Conservation (phyloP, 2,329 filamentous ascomycete genomes). For the Fusarium sp. region DNA sequence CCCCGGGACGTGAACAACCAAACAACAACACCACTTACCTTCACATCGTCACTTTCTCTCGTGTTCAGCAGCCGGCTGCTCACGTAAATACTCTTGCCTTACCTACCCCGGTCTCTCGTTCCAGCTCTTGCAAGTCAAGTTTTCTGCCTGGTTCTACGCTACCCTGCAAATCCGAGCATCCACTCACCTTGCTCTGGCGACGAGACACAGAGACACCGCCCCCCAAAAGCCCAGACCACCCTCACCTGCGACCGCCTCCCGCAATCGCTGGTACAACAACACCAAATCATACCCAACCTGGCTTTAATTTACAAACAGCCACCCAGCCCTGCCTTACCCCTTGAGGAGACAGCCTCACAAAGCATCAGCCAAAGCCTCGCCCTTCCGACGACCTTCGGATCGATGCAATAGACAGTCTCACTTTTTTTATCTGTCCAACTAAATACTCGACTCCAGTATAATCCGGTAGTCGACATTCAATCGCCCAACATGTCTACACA, state of each 20-base stretch:
- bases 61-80: slow-evolving; percentile 53
- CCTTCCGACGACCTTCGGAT: slow-evolving; percentile 44
- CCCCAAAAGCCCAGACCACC: slow-evolving; percentile 49
- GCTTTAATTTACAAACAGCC: slow-evolving; percentile 46
- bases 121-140: slow-evolving; percentile 46
- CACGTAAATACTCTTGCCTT: slow-evolving; percentile 45
- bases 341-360: slow-evolving; percentile 46
- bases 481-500: slow-evolving; percentile 63
- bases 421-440: slow-evolving; percentile 22
- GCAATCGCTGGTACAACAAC: slow-evolving; percentile 39
- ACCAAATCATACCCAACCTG: slow-evolving; percentile 42
- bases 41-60: slow-evolving; percentile 40
- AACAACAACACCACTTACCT: slow-evolving; percentile 42
- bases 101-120: slow-evolving; percentile 45
- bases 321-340: slow-evolving; percentile 41
- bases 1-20: slow-evolving; percentile 50
- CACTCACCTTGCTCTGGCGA: slow-evolving; percentile 48
- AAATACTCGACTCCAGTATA: slow-evolving; percentile 39
- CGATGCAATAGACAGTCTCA: slow-evolving; percentile 46
- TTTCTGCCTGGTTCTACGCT: slow-evolving; percentile 48
- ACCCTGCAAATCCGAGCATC: slow-evolving; percentile 46
- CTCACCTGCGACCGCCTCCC: slow-evolving; percentile 28
- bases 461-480: slow-evolving; percentile 29
- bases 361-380: slow-evolving; percentile 41
- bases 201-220: slow-evolving; percentile 50